Conservation (phyloP, 2,329 filamentous ascomycete genomes). For the Acrocalymma vagum region DNA sequence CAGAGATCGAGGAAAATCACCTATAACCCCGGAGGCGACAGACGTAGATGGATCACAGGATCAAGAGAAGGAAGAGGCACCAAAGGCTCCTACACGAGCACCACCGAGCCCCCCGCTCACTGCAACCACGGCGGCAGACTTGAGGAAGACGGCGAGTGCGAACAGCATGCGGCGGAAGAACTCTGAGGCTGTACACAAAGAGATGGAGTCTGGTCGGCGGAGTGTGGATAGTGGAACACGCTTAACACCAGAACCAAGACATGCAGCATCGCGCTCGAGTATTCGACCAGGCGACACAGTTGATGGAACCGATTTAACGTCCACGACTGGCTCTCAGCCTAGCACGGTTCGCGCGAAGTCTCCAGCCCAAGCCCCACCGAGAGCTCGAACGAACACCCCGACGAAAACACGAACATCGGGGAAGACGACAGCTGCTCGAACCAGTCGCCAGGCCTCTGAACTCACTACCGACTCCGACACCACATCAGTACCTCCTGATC, state of each 20-base stretch:
- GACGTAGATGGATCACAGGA: conserved; percentile 45
- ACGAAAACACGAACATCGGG: conserved; percentile 23
- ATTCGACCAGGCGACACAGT: conserved; percentile 48
- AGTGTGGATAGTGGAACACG: conserved; percentile 52
- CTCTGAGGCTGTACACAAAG: conserved; percentile 44
- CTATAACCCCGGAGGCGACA: conserved; percentile 52
- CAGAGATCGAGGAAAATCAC: conserved; percentile 39
- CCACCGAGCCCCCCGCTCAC: conserved; percentile 60
- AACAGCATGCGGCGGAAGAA: conserved; percentile 53
- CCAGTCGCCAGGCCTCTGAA: conserved; percentile 48
- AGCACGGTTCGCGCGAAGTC: conserved; percentile 48
- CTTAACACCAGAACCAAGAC: conserved; percentile 46
- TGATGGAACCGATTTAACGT: conserved; percentile 54
- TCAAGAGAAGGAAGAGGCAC: conserved; percentile 31
- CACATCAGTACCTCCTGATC: conserved; percentile 55
- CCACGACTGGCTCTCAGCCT: conserved; percentile 49
- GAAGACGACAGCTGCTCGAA: conserved; percentile 27
- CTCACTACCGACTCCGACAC: conserved; percentile 56
- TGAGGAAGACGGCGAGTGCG: conserved; percentile 54
- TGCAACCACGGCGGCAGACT: conserved; percentile 48
- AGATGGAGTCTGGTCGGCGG: conserved; percentile 48
- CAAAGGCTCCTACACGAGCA: conserved; percentile 28
- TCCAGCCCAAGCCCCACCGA: conserved; percentile 20
- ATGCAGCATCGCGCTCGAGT: conserved; percentile 52
- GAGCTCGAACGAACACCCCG: conserved; percentile 35